Base-by-base conservation (phyloP, 1,284 basidiomycete species). In the Apiotrichum brassicae region DNA sequence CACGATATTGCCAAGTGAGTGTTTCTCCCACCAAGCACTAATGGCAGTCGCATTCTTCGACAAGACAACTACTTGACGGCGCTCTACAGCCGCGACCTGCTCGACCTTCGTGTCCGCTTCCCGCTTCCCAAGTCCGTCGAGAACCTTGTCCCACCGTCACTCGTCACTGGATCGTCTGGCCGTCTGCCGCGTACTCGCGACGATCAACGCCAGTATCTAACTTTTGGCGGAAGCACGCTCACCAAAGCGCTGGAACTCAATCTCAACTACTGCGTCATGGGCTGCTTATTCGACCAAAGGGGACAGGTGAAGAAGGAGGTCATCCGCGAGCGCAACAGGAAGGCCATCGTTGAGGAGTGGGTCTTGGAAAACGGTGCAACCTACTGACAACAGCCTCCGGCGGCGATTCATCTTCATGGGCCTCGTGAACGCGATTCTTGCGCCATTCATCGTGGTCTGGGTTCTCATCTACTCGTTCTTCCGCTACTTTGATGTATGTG, bases 61-160 rank as follows among this genome's bases (percentile, higher is more conserved):
- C 89, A 95, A 70, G 92, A 97, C 70, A 99, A 99, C 74, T 99
- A 97, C 70, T 79, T 99, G 43, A 95, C 97, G 53, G 93, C 94
- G 0, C 74, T 99, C 14, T 97, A 98, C 75, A 97, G 97, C 76
- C 97, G 97, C 66, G 91, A 95, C 60, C 73, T 97, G 4, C 77
- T 98, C 39, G 87, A 98, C 71, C 78, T 97, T 13, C 82, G 84
- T 6, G 80, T 87, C 24, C 63, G 72, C 13, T 49, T 79, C 2
- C 93, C 93, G 1, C 62, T 92, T 18, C 89, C 88, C 1, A 68
- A 65, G 8, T 51, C 75, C 1, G 38, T 75, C 2, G 62, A 63
- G 2, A 56, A 56, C 19, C 55, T 66, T 24, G 34, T 71, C 11
- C 70, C 70, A 2, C 43, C 59, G 0, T 20, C 47, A 2, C 41